Conservation (phyloP, 2,329 filamentous ascomycete species). For the Ophiostoma sp. region DNA sequence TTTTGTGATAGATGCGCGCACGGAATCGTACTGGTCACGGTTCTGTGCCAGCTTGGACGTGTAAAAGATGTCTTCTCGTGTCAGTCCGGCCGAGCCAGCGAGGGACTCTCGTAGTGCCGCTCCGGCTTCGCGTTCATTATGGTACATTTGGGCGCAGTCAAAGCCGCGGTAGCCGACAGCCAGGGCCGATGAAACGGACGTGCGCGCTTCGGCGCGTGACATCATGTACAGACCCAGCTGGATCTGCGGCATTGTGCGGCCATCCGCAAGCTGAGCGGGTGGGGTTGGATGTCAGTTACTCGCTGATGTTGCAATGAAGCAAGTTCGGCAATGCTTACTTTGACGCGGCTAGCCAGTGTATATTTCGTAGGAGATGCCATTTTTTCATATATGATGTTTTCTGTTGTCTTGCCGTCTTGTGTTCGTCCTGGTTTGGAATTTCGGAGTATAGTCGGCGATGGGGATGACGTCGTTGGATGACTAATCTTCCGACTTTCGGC, state of each 20-base stretch:
- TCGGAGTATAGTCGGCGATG: background rate
- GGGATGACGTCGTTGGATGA: slow-evolving; percentile 3
- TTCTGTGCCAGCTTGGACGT: slow-evolving; percentile 72
- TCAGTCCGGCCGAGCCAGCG: slow-evolving; percentile 41
- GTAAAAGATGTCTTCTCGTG: slow-evolving; percentile 68
- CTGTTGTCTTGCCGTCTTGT: background rate
- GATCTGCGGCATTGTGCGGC: slow-evolving; percentile 62
- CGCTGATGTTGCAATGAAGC: no score
- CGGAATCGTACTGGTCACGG: slow-evolving; percentile 61
- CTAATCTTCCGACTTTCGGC: background rate
- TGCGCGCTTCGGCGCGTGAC: slow-evolving; percentile 53
- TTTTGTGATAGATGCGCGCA: slow-evolving; percentile 59
- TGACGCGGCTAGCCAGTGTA: slow-evolving; percentile 14
- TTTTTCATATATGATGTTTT: background rate
- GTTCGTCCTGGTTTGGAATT: background rate
- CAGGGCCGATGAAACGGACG: slow-evolving; percentile 54
- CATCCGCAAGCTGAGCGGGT: slow-evolving; percentile 53
- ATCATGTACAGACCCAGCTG: slow-evolving; percentile 72
- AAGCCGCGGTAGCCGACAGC: slow-evolving; percentile 49
- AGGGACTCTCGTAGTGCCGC: slow-evolving; percentile 48
- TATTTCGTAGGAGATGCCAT: slow-evolving; percentile 3
- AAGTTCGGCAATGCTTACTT: background rate
- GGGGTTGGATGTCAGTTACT: background rate
- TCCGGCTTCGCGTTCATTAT: slow-evolving; percentile 68
- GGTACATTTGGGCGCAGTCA: slow-evolving; percentile 52